Percentiles rank a stretch among this genome's conserved stretches.
phyloP scores from a whole-genome alignment of 2,329 filamentous ascomycete species.

The Arachnopeziza araneosa region DNA sequence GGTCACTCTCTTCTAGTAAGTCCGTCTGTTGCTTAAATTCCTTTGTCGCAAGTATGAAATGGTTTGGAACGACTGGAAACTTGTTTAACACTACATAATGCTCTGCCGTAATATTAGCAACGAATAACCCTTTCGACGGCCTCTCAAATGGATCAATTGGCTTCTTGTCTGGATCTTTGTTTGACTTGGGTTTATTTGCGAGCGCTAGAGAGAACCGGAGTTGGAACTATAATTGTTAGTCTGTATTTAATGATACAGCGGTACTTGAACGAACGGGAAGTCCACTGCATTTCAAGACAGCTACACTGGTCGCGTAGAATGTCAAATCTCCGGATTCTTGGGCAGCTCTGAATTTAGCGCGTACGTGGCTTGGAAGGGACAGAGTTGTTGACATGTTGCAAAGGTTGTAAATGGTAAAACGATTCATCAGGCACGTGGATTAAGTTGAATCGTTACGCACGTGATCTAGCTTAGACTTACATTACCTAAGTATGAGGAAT shows the following conservation, averaged over 20 bases:
- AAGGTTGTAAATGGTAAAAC: neutral
- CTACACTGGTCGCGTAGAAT: constrained; percentile 27
- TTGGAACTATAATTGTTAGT: constrained; percentile 53
- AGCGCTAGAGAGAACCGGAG: constrained; percentile 65
- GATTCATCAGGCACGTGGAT: neutral
- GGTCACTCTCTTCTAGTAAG: constrained; percentile 53
- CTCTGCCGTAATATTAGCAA: constrained; percentile 46
- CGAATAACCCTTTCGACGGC: constrained; percentile 47
- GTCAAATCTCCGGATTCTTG: constrained; percentile 24
- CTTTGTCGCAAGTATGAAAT: constrained; percentile 68
- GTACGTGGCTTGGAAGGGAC: constrained; percentile 25
- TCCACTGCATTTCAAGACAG: constrained; percentile 24
- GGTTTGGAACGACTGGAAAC: constrained; percentile 63
- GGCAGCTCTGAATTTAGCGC: constrained; percentile 24
- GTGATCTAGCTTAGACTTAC: neutral
- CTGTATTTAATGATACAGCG: neutral
- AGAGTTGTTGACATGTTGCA: constrained; percentile 13
- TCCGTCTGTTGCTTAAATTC: constrained; percentile 59
- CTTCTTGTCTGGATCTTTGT: constrained; percentile 28
- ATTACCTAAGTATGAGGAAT: no score
- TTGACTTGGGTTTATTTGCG: constrained; percentile 57
- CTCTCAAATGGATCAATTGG: constrained; percentile 60
- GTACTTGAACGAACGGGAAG: constrained; percentile 19
- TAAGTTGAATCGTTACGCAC: neutral
- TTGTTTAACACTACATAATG: constrained; percentile 70